These are phyloP conservation scores for Saccharomycopsis phalli DNA, from an alignment of 1,139 yeast genomes.

Conservation along the genomic window DNA sequence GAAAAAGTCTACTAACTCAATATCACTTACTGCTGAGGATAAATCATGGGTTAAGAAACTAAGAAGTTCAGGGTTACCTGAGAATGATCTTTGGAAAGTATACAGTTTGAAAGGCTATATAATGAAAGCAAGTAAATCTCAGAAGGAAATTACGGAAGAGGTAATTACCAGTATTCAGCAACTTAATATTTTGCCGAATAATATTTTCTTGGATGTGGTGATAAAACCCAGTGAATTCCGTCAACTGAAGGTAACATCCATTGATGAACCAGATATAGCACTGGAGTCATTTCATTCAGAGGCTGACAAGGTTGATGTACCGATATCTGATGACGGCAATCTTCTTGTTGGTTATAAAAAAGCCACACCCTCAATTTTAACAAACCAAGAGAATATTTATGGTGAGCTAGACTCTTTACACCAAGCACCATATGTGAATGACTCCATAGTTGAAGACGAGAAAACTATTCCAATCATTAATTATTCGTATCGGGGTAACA, in stretches of 20 bases:
- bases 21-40: conserved; percentile 44
- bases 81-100: conserved; percentile 76
- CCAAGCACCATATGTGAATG: conserved; percentile 1
- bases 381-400: conserved; percentile 51
- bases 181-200: conserved; percentile 44
- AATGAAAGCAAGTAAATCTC: conserved; percentile 41
- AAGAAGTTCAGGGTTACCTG: conserved; percentile 60
- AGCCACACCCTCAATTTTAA: conserved; percentile 45
- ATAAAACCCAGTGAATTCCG: conserved; percentile 30
- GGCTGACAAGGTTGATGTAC: conserved; percentile 7
- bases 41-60: conserved; percentile 65
- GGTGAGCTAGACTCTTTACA: conserved; percentile 41
- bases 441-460: too few species aligned
- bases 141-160: not conserved
- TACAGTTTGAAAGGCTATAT: conserved; percentile 62
- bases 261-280: not conserved
- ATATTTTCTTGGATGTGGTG: conserved; percentile 56
- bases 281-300: conserved; percentile 7
- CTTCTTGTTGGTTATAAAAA: conserved; percentile 23
- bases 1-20: conserved; percentile 1
- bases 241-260: not conserved
- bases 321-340: conserved; percentile 3
- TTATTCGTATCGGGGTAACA: conserved; percentile 59
- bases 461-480: conserved; percentile 24
- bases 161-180: conserved; percentile 23